Base-by-base conservation (phyloP, 441 rosid species). In the Cnidoscolus chayamansa region DNA sequence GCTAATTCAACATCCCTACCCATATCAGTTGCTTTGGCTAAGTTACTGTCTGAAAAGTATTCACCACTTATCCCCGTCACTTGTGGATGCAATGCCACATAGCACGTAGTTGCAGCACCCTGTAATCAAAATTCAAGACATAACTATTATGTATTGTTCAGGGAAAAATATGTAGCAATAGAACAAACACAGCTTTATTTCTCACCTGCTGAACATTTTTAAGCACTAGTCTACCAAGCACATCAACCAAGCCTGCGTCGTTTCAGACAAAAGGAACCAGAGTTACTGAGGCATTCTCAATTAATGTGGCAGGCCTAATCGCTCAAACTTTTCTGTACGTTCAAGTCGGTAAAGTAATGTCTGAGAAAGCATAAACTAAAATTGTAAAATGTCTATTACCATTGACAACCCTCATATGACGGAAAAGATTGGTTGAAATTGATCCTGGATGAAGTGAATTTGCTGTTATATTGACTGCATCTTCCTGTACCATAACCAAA, bases 41-140 rank as follows among this genome's bases (percentile, higher is more conserved):
- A 51, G 78, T 84, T 87, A 72, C 80, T 72, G 81, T 90, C 84
- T 5, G 13, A 10, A 70, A 90, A 93, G 68, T 89, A 88, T 74
- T 84, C 83, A 2, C 95, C 97, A 48, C 85, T 86, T 17, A 78
- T 78, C 30, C 93, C 90, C 54, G 79, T 61, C 1, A 88, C 88
- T 65, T 85, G 84, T 8, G 97, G 95, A 82, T 90, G 85, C 82
- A 90, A 73, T 65, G 98, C 97, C 75, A 84, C 90, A 66, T 90
- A 90, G 83, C 96, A 93, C 63, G 93, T 84, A 2, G 97, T 93
- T 54, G 98, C 93, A 2, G 96, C 93, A 31, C 94, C 92, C 91
- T 88, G 48, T 68, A 63, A 72, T 58, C 65, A 58, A 13, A 25
- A 66, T 59, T 40, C 20, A 40, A 32, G n/a, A 58, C 65, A 16